A percentile compares a stretch with the other conserved stretches of the same genome.
Conservation (phyloP, 176 grass and related monocot genomes). For the Phyllostachys edulis region DNA sequence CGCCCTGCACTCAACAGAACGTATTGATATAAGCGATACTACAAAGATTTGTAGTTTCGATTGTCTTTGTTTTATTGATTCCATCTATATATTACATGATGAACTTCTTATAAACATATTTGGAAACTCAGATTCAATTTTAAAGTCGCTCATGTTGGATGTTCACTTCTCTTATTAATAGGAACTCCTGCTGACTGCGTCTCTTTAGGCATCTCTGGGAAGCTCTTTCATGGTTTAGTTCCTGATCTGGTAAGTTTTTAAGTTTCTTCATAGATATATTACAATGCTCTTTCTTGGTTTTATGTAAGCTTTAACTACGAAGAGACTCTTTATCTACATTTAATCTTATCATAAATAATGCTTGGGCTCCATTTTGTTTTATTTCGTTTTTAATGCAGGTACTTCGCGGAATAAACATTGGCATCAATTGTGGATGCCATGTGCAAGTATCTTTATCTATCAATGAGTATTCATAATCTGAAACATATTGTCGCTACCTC, state of each 20-base stretch:
- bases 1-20: constrained; percentile 54
- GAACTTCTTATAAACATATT: not conserved
- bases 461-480: constrained; percentile 5
- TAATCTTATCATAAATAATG: constrained; percentile 13
- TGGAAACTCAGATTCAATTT: not conserved
- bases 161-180: constrained; percentile 35
- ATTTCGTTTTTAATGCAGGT: constrained; percentile 70
- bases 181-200: constrained; percentile 92
- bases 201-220: no score
- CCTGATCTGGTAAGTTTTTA: constrained; percentile 74
- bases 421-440: constrained; percentile 85
- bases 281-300: not conserved
- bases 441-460: constrained; percentile 52
- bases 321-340: not conserved
- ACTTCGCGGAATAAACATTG: constrained; percentile 86
- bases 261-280: constrained; percentile 16
- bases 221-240: constrained; percentile 79
- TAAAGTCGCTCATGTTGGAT: not conserved
- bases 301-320: not conserved
- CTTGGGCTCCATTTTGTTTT: not conserved
- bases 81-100: not conserved
- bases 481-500: not conserved
- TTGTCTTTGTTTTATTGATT: constrained; percentile 21
- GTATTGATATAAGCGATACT: constrained; percentile 67
- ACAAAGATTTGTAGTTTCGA: constrained; percentile 86